Conservation (phyloP, 495 filamentous ascomycete species). For the Xylaria venustula region DNA sequence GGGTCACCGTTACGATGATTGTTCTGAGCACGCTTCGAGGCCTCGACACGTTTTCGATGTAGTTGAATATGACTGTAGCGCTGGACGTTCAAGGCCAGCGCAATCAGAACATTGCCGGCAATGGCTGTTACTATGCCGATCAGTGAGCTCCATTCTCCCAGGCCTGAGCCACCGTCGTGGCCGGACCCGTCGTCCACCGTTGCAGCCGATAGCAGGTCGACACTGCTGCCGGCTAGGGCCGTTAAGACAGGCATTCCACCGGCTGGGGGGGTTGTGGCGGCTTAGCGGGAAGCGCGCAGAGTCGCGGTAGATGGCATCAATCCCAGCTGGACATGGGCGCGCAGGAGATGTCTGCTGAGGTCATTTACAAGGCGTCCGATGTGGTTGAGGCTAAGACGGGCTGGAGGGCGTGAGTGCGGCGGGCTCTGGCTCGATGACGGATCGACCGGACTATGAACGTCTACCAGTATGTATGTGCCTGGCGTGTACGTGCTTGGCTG, state of each 20-base stretch:
- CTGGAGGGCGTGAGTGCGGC: neutral
- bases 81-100: constrained; percentile 92
- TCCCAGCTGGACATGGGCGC: constrained; percentile 7
- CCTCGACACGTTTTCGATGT: constrained; percentile 36
- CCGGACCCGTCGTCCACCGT: constrained; percentile 36
- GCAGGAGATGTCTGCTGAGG: constrained; percentile 4
- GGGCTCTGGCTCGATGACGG: neutral
- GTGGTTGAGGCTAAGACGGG: neutral
- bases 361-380: neutral
- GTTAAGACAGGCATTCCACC: constrained; percentile 16
- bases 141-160: constrained; percentile 82
- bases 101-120: constrained; percentile 87
- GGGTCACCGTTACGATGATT: constrained; percentile 29
- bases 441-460: neutral
- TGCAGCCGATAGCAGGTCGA: constrained; percentile 13
- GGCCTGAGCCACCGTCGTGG: constrained; percentile 38
- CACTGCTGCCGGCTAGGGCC: constrained; percentile 5
- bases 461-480: neutral
- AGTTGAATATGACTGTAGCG: constrained; percentile 91
- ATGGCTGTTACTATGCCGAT: constrained; percentile 95
- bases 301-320: constrained; percentile 12
- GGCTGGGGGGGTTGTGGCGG: neutral
- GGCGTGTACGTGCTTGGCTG: too few relatives aligned
- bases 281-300: constrained; percentile 5
- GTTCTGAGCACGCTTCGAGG: constrained; percentile 32